Conservation (phyloP, 495 filamentous ascomycete species). For the Xylaria longipes region DNA sequence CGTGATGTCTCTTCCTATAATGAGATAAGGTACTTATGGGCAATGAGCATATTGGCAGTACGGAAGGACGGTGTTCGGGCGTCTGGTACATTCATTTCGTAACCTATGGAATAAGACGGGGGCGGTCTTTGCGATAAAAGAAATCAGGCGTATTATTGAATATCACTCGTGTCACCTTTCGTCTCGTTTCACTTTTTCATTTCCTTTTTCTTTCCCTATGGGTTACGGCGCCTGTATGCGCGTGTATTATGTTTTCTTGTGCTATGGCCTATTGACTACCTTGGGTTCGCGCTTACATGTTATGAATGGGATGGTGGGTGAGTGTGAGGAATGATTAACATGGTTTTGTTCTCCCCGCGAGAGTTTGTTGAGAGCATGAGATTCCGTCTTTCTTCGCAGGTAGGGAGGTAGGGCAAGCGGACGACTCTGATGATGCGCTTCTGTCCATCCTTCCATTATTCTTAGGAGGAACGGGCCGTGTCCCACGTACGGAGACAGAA, state of each 20-base stretch:
- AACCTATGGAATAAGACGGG: not conserved
- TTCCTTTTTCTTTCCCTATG: not conserved
- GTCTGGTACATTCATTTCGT: not conserved
- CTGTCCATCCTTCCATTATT: not conserved
- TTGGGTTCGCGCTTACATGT: not conserved
- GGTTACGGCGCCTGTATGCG: not conserved
- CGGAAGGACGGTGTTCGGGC: constrained; percentile 6
- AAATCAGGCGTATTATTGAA: constrained; percentile 16
- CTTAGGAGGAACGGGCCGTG: too few species aligned
- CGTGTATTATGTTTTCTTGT: not conserved
- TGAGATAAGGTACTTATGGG: constrained; percentile 8
- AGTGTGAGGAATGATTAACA: not conserved
- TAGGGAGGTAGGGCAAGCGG: too few species aligned
- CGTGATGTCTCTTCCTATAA: constrained; percentile 5
- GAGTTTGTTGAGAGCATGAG: not conserved
- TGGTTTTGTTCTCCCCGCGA: not conserved
- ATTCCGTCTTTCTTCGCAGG: too few species aligned
- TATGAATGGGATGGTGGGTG: not conserved
- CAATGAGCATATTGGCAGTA: not conserved
- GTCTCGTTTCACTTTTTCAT: too few species aligned
- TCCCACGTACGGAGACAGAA: too few species aligned
- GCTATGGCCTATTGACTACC: not conserved
- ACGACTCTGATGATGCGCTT: not conserved
- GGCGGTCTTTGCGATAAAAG: constrained; percentile 4
- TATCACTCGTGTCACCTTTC: not conserved